phyloP scores from a whole-genome alignment of 2,329 filamentous ascomycete species.

The Trichoderma koningii region DNA sequence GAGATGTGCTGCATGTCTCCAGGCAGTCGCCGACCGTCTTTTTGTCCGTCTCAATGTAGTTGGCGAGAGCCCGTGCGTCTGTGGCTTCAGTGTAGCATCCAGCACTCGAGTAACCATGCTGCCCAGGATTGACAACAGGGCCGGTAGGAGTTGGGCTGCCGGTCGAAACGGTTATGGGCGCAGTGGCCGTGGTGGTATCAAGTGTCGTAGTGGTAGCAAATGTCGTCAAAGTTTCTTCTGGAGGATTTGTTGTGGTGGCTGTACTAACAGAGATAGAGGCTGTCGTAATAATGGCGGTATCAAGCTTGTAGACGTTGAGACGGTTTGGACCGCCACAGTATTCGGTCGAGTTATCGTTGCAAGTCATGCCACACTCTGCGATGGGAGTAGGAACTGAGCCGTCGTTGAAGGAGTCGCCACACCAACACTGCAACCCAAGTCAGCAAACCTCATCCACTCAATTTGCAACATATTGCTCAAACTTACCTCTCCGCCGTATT shows the following conservation, averaged over 20 bases:
- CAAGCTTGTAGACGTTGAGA: slow-evolving; percentile 42
- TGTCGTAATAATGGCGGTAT: slow-evolving; percentile 9
- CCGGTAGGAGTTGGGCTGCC: slow-evolving; percentile 33
- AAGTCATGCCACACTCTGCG: slow-evolving; percentile 41
- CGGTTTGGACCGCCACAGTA: slow-evolving; percentile 43
- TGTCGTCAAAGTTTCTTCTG: neutral
- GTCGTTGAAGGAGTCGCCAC: slow-evolving; percentile 37
- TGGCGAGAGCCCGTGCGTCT: slow-evolving; percentile 38
- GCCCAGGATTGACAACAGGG: slow-evolving; percentile 10
- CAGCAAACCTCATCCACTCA: slow-evolving; percentile 22
- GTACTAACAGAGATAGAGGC: slow-evolving; percentile 30
- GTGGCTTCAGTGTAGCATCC: slow-evolving; percentile 44
- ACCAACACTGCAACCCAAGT: slow-evolving; percentile 39
- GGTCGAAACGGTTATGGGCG: slow-evolving; percentile 31
- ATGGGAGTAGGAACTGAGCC: slow-evolving; percentile 38
- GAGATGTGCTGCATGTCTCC: slow-evolving; percentile 36
- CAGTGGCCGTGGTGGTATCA: slow-evolving; percentile 37
- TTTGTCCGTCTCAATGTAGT: slow-evolving; percentile 32
- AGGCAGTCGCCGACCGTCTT: slow-evolving; percentile 42
- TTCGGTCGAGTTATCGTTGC: slow-evolving; percentile 43
- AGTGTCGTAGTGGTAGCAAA: neutral
- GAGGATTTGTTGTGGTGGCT: slow-evolving; percentile 33
- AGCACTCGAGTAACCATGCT: slow-evolving; percentile 37
- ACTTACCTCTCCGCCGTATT: slow-evolving; percentile 43
- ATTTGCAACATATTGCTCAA: accelerated